These are phyloP conservation scores for Ceratocystis ficicola DNA, from an alignment of 2,329 filamentous ascomycete genomes.

Conservation along the genomic window DNA sequence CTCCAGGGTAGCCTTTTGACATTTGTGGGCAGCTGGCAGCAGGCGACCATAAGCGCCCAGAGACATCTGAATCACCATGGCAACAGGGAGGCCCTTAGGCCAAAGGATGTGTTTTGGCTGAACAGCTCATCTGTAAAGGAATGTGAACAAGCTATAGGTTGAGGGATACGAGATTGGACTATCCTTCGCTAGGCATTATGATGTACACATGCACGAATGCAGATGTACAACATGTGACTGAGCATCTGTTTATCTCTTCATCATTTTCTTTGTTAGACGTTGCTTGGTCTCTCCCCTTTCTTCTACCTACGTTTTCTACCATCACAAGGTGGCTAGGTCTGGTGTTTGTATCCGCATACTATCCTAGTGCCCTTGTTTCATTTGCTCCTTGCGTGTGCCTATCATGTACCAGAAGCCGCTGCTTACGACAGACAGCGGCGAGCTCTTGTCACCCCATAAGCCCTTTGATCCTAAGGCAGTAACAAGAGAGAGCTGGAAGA, in stretches of 20 bases:
- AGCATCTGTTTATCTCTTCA: neutral
- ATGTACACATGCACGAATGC: too few relatives aligned
- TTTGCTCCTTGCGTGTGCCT: neutral
- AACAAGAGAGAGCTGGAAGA: conserved; percentile 64
- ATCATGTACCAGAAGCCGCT: conserved; percentile 18
- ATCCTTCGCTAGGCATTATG: neutral
- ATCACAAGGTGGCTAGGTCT: neutral
- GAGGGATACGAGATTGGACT: conserved; percentile 1
- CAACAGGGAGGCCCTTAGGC: neutral
- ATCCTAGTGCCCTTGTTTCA: neutral
- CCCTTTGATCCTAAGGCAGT: conserved; percentile 80
- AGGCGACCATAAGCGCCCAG: neutral
- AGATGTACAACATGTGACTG: too few relatives aligned
- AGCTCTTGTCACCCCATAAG: conserved; percentile 34
- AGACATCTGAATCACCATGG: neutral
- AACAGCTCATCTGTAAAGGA: neutral
- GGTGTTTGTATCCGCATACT: neutral
- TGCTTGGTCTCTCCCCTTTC: too few relatives aligned
- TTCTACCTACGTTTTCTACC: neutral
- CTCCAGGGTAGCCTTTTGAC: neutral
- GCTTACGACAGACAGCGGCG: conserved; percentile 16
- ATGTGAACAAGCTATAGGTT: neutral
- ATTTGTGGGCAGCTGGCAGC: neutral
- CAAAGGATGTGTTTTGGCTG: neutral
- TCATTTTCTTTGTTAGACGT: neutral